Conservation (phyloP, 768 basidiomycete species). For the Termitomyces sp. region DNA sequence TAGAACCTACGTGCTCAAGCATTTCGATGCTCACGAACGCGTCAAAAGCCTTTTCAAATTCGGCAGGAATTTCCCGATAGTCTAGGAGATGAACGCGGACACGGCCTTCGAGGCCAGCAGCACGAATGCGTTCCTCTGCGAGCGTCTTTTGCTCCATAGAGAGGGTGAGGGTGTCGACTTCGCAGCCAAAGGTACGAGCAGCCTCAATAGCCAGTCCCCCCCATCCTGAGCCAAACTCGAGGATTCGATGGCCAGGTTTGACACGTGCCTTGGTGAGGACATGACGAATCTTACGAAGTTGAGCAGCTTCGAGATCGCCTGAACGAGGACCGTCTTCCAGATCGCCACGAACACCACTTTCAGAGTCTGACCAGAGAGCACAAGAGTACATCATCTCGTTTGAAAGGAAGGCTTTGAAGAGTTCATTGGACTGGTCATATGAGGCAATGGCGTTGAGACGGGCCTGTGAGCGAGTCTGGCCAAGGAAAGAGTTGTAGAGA, state of each 20-base stretch:
- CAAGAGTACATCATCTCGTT: slow-evolving; percentile 96
- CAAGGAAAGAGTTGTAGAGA: slow-evolving; percentile 66
- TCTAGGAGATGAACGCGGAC: slow-evolving; percentile 88
- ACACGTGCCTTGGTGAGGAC: slow-evolving; percentile 77
- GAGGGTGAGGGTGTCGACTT: slow-evolving; percentile 86
- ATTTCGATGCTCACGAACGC: slow-evolving; percentile 77
- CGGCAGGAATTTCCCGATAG: slow-evolving; percentile 80
- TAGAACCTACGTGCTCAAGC: slow-evolving; percentile 63
- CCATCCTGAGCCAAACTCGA: slow-evolving; percentile 95
- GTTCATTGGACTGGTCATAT: slow-evolving; percentile 88
- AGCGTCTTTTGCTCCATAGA: slow-evolving; percentile 84
- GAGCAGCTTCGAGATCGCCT: slow-evolving; percentile 76
- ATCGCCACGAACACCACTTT: slow-evolving; percentile 76
- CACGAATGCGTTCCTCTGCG: slow-evolving; percentile 77
- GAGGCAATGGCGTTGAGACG: slow-evolving; percentile 80
- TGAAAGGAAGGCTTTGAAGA: slow-evolving; percentile 83
- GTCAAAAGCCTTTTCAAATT: slow-evolving; percentile 79
- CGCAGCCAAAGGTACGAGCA: slow-evolving; percentile 65
- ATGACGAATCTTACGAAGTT: slow-evolving; percentile 76
- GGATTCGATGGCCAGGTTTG: slow-evolving; percentile 70
- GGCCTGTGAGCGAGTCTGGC: slow-evolving; percentile 67
- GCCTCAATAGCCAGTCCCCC: slow-evolving; percentile 88
- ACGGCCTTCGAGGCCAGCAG: slow-evolving; percentile 60
- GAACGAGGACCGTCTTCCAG: slow-evolving; percentile 47
- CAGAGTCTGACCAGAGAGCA: slow-evolving; percentile 75